Conservation (phyloP, 345 rosid species). For the Arabis alpina region DNA sequence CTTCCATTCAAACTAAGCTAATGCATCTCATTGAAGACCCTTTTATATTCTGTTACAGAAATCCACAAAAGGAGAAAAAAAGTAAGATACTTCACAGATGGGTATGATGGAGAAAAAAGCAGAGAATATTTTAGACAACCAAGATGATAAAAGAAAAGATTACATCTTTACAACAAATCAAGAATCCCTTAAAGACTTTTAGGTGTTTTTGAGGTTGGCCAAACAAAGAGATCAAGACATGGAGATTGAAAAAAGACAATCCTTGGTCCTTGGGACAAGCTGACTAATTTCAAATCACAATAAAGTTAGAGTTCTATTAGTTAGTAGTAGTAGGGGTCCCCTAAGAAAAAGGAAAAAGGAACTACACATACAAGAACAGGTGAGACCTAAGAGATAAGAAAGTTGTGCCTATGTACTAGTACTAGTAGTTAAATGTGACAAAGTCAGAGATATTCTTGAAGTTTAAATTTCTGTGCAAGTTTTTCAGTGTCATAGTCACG, state of each 20-base stretch:
- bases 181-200: slow-evolving; percentile 20
- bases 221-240: slow-evolving; percentile 53
- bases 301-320: slow-evolving; percentile 28
- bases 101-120: slow-evolving; percentile 48
- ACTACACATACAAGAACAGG: slow-evolving; percentile 41
- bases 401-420: slow-evolving; percentile 38
- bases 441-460: slow-evolving; percentile 38
- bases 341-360: slow-evolving; percentile 36
- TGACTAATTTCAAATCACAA: slow-evolving; percentile 28
- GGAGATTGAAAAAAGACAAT: slow-evolving; percentile 40
- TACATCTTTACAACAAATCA: slow-evolving; percentile 58
- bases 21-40: slow-evolving; percentile 35
- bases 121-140: slow-evolving; percentile 53
- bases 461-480: slow-evolving; percentile 4
- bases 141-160: slow-evolving; percentile 32
- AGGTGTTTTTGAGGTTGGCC: slow-evolving; percentile 8
- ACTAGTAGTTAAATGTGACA: slow-evolving; percentile 19
- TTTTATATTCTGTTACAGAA: slow-evolving; percentile 56
- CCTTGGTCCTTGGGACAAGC: slow-evolving; percentile 46
- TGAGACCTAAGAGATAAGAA: slow-evolving; percentile 43
- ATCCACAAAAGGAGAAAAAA: slow-evolving; percentile 38
- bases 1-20: slow-evolving; percentile 68
- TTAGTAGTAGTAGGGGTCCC: slow-evolving; percentile 36
- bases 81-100: slow-evolving; percentile 60
- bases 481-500: slow-evolving; percentile 64